Conservation (phyloP, 768 basidiomycete species). For the Tulasnella sp. region DNA sequence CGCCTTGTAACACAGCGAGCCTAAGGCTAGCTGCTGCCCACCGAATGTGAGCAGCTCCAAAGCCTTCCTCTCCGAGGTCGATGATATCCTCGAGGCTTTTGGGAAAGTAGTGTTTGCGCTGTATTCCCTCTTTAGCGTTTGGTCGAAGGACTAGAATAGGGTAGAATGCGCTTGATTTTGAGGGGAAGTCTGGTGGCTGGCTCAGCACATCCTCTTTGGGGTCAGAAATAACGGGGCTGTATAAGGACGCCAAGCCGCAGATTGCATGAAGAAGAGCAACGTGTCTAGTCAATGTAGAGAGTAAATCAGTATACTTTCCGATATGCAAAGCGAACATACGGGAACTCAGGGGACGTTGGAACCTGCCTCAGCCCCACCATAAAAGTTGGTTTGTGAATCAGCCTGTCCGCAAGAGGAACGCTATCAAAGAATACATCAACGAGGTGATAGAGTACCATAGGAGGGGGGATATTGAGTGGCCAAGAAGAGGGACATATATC, state of each 20-base stretch:
- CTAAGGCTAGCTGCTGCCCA: background rate
- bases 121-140: background rate
- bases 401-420: conserved; percentile 66
- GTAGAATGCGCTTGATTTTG: background rate
- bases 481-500: conserved; percentile 41
- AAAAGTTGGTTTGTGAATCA: conserved; percentile 67
- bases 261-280: conserved; percentile 28
- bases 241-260: conserved; percentile 25
- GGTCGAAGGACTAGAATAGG: background rate
- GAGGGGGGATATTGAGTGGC: conserved; percentile 61
- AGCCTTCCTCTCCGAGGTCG: background rate
- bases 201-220: background rate
- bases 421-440: conserved; percentile 76
- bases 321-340: background rate
- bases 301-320: background rate
- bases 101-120: background rate
- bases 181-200: background rate
- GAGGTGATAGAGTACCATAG: conserved; percentile 62
- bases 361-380: conserved; percentile 37
- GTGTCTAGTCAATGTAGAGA: background rate
- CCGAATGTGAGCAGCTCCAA: background rate
- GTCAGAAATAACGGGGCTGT: conserved; percentile 16
- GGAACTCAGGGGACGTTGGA: conserved; percentile 27
- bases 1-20: background rate
- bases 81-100: background rate